These are phyloP conservation scores for Evansstolkia leycettana DNA, from an alignment of 495 filamentous ascomycete species.

Conservation along the genomic window DNA sequence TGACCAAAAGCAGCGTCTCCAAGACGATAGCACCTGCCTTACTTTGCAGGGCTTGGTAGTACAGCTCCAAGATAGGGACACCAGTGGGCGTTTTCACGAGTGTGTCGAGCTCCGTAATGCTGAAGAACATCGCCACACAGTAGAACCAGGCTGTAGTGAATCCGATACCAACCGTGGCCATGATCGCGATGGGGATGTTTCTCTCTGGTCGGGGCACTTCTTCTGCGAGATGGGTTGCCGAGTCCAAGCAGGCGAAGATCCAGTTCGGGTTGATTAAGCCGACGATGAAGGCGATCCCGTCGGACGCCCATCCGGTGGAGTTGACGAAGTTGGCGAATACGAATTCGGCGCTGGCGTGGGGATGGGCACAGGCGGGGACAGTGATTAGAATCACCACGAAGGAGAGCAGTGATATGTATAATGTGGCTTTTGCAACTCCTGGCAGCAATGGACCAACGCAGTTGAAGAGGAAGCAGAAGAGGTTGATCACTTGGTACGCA, in stretches of 20 bases:
- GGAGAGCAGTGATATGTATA: conserved; percentile 42
- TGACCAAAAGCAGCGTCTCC: conserved; percentile 41
- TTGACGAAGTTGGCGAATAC: conserved; percentile 53
- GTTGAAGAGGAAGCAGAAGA: conserved; percentile 48
- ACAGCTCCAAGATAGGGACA: conserved; percentile 47
- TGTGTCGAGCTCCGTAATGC: conserved; percentile 35
- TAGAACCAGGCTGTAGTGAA: conserved; percentile 45
- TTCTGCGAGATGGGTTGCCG: conserved; percentile 51
- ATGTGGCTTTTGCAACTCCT: conserved; percentile 31
- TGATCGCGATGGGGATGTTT: conserved; percentile 39
- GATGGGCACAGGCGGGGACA: conserved; percentile 40
- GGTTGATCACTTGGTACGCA: conserved; percentile 39
- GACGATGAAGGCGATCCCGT: conserved; percentile 53
- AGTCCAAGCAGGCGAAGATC: conserved; percentile 49
- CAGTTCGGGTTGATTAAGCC: conserved; percentile 52
- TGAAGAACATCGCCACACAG: conserved; percentile 47
- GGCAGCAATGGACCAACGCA: conserved; percentile 43
- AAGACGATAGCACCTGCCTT: conserved; percentile 43
- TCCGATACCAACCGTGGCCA: conserved; percentile 47
- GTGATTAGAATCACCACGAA: conserved; percentile 42
- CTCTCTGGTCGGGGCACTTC: conserved; percentile 39
- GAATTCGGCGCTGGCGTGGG: conserved; percentile 41
- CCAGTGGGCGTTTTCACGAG: conserved; percentile 36
- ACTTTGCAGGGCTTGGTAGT: conserved; percentile 39
- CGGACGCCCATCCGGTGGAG: conserved; percentile 45